Evolutionary conservation across 768 basidiomycete genomes (phyloP).

Genomic region (Tylopilus cervinicoccineus): DNA sequence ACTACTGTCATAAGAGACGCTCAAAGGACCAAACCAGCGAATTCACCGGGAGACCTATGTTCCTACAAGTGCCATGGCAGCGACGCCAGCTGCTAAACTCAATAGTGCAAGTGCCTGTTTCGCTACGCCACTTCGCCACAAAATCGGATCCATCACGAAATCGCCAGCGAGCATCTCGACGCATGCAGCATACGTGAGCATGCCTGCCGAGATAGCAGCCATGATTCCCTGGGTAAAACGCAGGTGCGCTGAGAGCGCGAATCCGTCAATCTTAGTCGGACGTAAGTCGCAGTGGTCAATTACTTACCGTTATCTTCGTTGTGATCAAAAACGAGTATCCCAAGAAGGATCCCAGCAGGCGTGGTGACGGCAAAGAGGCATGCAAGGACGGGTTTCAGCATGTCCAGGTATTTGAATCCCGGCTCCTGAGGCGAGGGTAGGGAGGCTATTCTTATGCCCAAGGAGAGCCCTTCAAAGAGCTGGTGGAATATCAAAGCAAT

Average conservation of each 20-base stretch:
- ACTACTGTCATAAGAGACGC: background rate
- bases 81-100: slow-evolving; percentile 59
- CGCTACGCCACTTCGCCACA: slow-evolving; percentile 36
- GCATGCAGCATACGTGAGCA: slow-evolving; percentile 79
- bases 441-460: slow-evolving; percentile 75
- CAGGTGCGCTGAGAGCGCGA: slow-evolving; percentile 37
- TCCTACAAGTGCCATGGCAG: slow-evolving; percentile 60
- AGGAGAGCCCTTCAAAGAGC: slow-evolving; percentile 77
- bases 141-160: slow-evolving; percentile 67
- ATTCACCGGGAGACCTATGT: slow-evolving; percentile 5
- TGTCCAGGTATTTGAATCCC: slow-evolving; percentile 19
- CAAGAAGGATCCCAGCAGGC: slow-evolving; percentile 62
- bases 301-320: slow-evolving; percentile 27
- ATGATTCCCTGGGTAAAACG: slow-evolving; percentile 65
- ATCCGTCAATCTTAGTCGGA: background rate
- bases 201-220: slow-evolving; percentile 78
- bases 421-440: slow-evolving; percentile 42
- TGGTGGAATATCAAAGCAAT: slow-evolving; percentile 80
- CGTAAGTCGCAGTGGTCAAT: background rate
- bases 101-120: slow-evolving; percentile 53
- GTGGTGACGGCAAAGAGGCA: slow-evolving; percentile 71
- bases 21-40: background rate
- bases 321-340: slow-evolving; percentile 45
- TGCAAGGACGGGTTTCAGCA: slow-evolving; percentile 53
- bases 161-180: slow-evolving; percentile 88